Evolutionary conservation across 108 stramenopile genomes (phyloP).

Genomic region (Fistulifera pelliculosa): DNA sequence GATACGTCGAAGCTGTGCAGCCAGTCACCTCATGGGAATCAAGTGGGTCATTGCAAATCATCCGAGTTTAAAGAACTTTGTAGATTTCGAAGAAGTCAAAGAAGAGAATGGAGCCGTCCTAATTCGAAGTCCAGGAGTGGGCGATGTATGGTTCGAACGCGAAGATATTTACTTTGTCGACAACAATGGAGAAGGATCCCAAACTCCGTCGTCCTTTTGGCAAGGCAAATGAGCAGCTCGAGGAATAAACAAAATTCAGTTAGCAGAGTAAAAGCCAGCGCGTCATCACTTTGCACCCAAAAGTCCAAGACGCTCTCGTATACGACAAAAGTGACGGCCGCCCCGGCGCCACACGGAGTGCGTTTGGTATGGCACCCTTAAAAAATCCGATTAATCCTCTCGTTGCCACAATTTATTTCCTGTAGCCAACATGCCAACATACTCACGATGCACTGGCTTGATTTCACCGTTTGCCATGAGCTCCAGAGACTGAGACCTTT

Average conservation of each 20-base stretch:
- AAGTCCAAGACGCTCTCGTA: constrained; percentile 81
- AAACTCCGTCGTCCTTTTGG: too few relatives aligned
- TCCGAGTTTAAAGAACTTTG: constrained; percentile 23
- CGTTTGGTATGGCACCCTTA: constrained; percentile 91
- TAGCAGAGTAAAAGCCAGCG: not conserved
- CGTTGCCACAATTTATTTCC: constrained; percentile 44
- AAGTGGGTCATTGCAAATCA: constrained; percentile 60
- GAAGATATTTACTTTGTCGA: constrained; percentile 1
- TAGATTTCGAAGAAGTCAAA: constrained; percentile 36
- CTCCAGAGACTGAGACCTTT: constrained; percentile 69
- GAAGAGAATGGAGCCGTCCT: constrained; percentile 2
- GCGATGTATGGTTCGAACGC: constrained; percentile 5
- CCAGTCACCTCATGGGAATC: constrained; percentile 43
- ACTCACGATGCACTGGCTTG: constrained; percentile 55
- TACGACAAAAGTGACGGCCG: constrained; percentile 94
- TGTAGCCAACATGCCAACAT: constrained; percentile 55
- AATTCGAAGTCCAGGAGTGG: constrained; percentile 17
- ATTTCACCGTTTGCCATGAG: constrained; percentile 60
- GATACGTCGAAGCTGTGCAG: constrained; percentile 33
- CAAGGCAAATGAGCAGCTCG: too few relatives aligned
- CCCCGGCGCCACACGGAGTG: constrained; percentile 89
- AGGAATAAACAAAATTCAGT: not conserved
- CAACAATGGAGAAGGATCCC: too few relatives aligned
- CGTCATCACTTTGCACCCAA: constrained; percentile 4
- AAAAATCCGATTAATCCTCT: constrained; percentile 90